These are phyloP conservation scores for Ophiostoma fasciatum DNA, from an alignment of 2,329 filamentous ascomycete species.

Conservation along the genomic window DNA sequence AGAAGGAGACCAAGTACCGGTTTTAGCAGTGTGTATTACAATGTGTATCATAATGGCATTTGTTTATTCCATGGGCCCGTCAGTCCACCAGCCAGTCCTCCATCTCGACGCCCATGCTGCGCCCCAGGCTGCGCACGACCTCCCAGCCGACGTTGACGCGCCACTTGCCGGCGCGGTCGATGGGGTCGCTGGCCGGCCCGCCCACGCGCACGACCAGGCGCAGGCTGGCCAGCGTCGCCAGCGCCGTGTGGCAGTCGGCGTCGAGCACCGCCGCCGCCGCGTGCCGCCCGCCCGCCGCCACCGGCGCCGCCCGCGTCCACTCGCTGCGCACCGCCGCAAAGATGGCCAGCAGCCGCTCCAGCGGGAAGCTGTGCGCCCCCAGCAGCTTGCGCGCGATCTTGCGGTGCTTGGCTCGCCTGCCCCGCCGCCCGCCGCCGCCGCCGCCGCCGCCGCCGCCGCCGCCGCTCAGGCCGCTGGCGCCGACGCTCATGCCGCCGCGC, in stretches of 20 bases:
- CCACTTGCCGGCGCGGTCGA: slow-evolving; percentile 61
- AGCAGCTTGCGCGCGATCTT: slow-evolving; percentile 66
- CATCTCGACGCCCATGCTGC: slow-evolving; percentile 63
- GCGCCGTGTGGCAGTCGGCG: slow-evolving; percentile 44
- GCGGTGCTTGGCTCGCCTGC: too few species aligned
- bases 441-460: too few species aligned
- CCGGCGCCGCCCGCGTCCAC: slow-evolving; percentile 27
- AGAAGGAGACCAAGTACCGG: slow-evolving; percentile 41
- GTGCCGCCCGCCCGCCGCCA: slow-evolving; percentile 9
- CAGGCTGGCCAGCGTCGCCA: slow-evolving; percentile 60
- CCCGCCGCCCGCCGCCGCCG: too few species aligned
- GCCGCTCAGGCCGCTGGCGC: slow-evolving; percentile 19
- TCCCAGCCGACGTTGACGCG: slow-evolving; percentile 70
- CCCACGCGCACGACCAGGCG: slow-evolving; percentile 53
- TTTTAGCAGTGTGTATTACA: too few species aligned
- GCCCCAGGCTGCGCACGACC: slow-evolving; percentile 51
- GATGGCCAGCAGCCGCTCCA: slow-evolving; percentile 68
- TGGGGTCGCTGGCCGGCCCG: slow-evolving; percentile 37
- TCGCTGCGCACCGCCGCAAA: slow-evolving; percentile 50
- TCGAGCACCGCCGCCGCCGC: slow-evolving; percentile 24
- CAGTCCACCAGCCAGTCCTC: slow-evolving; percentile 62
- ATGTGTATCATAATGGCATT: too few species aligned
- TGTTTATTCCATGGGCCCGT: slow-evolving; percentile 1
- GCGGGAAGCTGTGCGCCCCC: slow-evolving; percentile 59
- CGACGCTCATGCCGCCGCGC: slow-evolving; percentile 27